Conservation (phyloP, 257 asterid genomes). For the Capsicum baccatum region DNA sequence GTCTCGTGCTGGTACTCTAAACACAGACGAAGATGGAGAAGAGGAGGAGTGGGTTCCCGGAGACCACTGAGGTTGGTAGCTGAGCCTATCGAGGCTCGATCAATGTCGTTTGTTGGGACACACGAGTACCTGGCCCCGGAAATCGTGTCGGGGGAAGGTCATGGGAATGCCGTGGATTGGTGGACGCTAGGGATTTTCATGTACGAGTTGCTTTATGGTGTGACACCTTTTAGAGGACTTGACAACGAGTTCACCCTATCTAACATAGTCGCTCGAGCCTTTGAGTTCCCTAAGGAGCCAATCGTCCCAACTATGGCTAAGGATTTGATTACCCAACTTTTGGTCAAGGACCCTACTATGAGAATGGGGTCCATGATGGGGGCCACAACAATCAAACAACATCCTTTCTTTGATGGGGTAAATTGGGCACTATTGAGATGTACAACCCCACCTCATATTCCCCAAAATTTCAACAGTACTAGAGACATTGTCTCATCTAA, state of each 20-base stretch:
- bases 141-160: constrained; percentile 74
- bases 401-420: constrained; percentile 69
- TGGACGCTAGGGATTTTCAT: constrained; percentile 73
- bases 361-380: constrained; percentile 78
- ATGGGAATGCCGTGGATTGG: constrained; percentile 82
- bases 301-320: constrained; percentile 47
- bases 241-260: constrained; percentile 64
- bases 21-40: constrained; percentile 29
- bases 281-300: constrained; percentile 72
- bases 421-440: constrained; percentile 83
- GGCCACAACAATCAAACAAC: constrained; percentile 72
- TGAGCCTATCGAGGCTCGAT: constrained; percentile 71
- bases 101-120: constrained; percentile 79
- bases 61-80: constrained; percentile 51
- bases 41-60: background rate
- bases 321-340: constrained; percentile 59
- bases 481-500: constrained; percentile 40
- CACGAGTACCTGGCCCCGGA: constrained; percentile 81
- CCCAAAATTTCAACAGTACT: constrained; percentile 39
- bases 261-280: constrained; percentile 64
- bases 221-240: constrained; percentile 67
- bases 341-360: constrained; percentile 64
- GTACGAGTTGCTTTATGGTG: constrained; percentile 64
- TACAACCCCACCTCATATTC: constrained; percentile 65
- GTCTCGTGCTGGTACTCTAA: constrained; percentile 36